Evolutionary conservation across 1,284 basidiomycete species (phyloP), one percentile per base, ranked within the genome.

Genomic region (Macrocystidia cucumis): DNA sequence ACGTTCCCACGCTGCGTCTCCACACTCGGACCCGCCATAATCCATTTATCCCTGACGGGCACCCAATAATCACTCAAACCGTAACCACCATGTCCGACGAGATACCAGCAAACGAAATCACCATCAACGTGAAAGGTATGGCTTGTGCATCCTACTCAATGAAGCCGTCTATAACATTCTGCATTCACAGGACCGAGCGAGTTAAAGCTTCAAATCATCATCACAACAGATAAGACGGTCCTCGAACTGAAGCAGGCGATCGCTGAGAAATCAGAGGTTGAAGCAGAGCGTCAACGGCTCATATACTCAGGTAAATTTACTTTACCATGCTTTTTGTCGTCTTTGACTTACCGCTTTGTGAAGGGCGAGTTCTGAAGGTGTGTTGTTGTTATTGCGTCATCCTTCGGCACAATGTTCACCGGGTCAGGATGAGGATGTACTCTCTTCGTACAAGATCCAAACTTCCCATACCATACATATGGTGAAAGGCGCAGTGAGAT

Each of bases 361-460:
- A 45, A 81, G 81, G 83, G 3, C 72, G 79, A 40, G 83, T 87
- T 9, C 56, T 87, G 47, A 86, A 87, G 65, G 81, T 78, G 45
- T 24, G 52, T 24, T 8, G 25, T 43, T 18, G 25, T 11, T 28
- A 12, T 11, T 22, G 23, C 12, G 23, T 32, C 8, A 20, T 23
- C 8, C 9, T 18, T 19, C n/a, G n/a, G n/a, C 29, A 11, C 32
- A 13, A 39, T 28, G 32, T 32, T 39, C 32, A 34, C 44, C 28
- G 13, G 39, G 19, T 23, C 60, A 93, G 77, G 90, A 93, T 51
- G 89, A 92, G 30, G 90, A 93, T 48, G 51, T 58, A 9, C 67
- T 95, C 4, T 77, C 85, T 2, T 67, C 69, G 9, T 95, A 95
- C 73, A 93, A 92, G 69, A 91, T 95, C 44, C 84, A 89, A 54